Conservation (phyloP, 495 filamentous ascomycete species). For the Penicillium robsamsonii region DNA sequence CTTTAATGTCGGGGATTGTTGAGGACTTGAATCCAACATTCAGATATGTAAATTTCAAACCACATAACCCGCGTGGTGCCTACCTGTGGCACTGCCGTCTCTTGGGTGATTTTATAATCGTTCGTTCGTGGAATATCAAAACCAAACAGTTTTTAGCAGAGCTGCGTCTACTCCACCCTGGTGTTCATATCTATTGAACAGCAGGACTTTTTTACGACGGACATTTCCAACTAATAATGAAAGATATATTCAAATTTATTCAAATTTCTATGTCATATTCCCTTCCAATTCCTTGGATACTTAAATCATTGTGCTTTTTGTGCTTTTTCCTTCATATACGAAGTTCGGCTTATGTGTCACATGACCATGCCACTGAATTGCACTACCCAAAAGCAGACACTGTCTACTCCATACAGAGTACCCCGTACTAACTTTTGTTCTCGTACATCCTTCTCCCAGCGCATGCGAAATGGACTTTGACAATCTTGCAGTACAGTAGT, state of each 20-base stretch:
- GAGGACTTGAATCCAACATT: neutral
- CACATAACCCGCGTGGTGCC: conserved; percentile 48
- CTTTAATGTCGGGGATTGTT: conserved; percentile 9
- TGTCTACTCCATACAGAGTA: too few relatives aligned
- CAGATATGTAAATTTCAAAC: conserved; percentile 19
- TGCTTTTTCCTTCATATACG: neutral
- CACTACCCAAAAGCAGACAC: too few relatives aligned
- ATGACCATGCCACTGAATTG: neutral
- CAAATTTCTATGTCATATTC: too few relatives aligned
- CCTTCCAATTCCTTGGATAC: neutral
- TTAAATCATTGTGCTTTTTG: neutral
- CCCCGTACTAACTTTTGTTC: too few relatives aligned
- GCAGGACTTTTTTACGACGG: conserved; percentile 54
- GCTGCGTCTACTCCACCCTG: conserved; percentile 57
- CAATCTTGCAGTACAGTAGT: neutral
- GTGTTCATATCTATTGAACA: conserved; percentile 43
- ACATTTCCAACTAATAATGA: conserved; percentile 30
- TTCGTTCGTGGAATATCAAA: conserved; percentile 57
- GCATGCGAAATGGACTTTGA: neutral
- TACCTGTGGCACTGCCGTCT: conserved; percentile 40
- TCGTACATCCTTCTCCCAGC: too few relatives aligned
- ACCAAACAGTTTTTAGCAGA: conserved; percentile 56
- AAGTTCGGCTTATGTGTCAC: neutral
- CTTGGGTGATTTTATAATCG: conserved; percentile 41
- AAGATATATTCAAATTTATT: neutral